A percentile compares a stretch with the other conserved stretches of the same genome.
Evolutionary conservation across 179 eudicot genomes (phyloP).

Genomic region (Beta macrorhiza): DNA sequence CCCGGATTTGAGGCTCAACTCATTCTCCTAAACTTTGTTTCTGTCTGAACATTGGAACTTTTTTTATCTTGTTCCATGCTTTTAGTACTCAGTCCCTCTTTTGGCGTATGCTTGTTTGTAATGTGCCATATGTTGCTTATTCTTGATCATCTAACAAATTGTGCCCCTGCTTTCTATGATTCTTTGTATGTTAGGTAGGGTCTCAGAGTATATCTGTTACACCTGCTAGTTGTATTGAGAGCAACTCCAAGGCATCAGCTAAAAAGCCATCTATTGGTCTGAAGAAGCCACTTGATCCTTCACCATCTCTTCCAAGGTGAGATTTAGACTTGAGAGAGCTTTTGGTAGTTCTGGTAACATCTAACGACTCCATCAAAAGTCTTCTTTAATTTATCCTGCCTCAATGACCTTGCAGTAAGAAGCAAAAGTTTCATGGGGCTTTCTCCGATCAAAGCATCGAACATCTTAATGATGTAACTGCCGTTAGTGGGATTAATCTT

Average conservation of each 20-base stretch:
- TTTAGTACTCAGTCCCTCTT: neutral
- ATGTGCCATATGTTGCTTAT: neutral
- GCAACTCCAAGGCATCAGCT: constrained; percentile 46
- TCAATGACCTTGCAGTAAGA: constrained; percentile 58
- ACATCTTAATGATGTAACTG: constrained; percentile 98
- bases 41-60: neutral
- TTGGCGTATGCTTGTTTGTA: neutral
- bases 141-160: constrained; percentile 5
- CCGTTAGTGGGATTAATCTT: constrained; percentile 96
- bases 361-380: neutral
- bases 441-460: constrained; percentile 89
- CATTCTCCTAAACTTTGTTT: neutral
- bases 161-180: constrained; percentile 2
- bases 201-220: constrained; percentile 45
- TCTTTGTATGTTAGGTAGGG: constrained; percentile 16
- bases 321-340: neutral
- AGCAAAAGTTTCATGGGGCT: constrained; percentile 80
- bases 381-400: neutral
- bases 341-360: neutral
- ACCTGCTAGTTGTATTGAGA: constrained; percentile 37
- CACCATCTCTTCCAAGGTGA: constrained; percentile 76
- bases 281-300: constrained; percentile 81
- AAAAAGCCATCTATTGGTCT: constrained; percentile 61
- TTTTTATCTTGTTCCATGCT: constrained; percentile 4
- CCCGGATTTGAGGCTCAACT: neutral